Evolutionary conservation across 1,284 basidiomycete species (phyloP).

Genomic region (Cutaneotrichosporon mucoides): DNA sequence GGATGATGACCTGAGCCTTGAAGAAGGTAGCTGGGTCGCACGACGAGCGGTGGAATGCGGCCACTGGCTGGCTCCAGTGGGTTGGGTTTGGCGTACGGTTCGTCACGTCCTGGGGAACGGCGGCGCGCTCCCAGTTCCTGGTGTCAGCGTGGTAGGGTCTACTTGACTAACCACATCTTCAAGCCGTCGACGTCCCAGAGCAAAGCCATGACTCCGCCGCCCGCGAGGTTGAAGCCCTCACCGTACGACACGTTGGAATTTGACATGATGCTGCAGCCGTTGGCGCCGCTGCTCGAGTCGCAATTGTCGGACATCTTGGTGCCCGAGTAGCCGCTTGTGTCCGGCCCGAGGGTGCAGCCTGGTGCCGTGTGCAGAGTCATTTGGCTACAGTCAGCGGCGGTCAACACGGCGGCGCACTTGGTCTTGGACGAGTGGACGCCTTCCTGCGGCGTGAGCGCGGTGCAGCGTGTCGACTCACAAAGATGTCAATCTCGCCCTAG

Average conservation of each 20-base stretch:
- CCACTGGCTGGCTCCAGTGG: conserved; percentile 64
- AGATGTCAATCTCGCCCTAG: conserved; percentile 48
- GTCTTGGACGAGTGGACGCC: conserved; percentile 37
- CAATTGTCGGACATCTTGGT: conserved; percentile 19
- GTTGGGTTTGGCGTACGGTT: conserved; percentile 58
- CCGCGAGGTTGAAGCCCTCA: conserved; percentile 60
- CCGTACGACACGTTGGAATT: conserved; percentile 60
- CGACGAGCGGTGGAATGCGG: conserved; percentile 59
- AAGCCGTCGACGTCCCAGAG: conserved; percentile 66
- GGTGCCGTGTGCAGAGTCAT: conserved; percentile 42
- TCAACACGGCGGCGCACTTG: conserved; percentile 33
- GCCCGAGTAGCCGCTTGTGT: conserved; percentile 32
- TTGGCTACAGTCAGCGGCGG: conserved; percentile 25
- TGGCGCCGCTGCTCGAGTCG: conserved; percentile 53
- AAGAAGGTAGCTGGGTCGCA: conserved; percentile 69
- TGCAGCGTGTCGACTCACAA: conserved; percentile 23
- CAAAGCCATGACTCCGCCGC: conserved; percentile 73
- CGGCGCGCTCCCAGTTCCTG: conserved; percentile 61
- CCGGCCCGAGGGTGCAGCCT: conserved; percentile 35
- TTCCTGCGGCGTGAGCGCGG: conserved; percentile 27
- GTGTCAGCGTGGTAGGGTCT: background rate
- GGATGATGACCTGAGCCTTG: conserved; percentile 61
- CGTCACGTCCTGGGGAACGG: conserved; percentile 67
- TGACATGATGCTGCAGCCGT: conserved; percentile 65
- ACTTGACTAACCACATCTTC: conserved; percentile 57